Conservation (phyloP, 768 basidiomycete species). For the Tylopilus sp. region DNA sequence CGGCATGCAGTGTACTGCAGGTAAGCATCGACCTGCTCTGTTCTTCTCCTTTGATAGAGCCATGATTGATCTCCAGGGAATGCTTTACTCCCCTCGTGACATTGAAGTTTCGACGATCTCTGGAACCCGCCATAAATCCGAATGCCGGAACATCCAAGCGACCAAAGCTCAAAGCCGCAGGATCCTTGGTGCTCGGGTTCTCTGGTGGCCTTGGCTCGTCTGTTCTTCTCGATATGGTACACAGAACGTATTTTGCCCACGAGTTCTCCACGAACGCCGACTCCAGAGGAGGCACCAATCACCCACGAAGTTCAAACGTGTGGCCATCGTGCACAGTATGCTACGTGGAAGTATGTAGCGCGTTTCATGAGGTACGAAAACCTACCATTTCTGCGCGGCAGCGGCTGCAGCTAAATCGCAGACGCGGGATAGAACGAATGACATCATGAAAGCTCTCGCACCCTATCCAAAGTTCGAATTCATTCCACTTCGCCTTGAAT, state of each 20-base stretch:
- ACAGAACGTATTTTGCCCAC: constrained; percentile 51
- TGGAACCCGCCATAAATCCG: constrained; percentile 64
- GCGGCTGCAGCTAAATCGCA: constrained; percentile 26
- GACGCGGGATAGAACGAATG: constrained; percentile 54
- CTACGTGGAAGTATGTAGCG: constrained; percentile 67
- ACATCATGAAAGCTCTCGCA: constrained; percentile 44
- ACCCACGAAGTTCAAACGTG: constrained; percentile 58
- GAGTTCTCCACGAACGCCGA: constrained; percentile 27
- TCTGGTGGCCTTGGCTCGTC: constrained; percentile 82
- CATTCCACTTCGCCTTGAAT: constrained; percentile 61
- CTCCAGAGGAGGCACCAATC: constrained; percentile 54
- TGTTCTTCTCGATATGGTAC: constrained; percentile 65
- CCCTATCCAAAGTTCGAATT: constrained; percentile 54
- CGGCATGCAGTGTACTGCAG: constrained; percentile 85
- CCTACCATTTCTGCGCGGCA: neutral
- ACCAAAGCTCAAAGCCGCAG: constrained; percentile 60
- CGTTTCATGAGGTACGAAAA: constrained; percentile 55
- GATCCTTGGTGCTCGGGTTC: constrained; percentile 64
- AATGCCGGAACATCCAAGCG: constrained; percentile 53
- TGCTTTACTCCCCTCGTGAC: constrained; percentile 66
- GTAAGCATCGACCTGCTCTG: constrained; percentile 36
- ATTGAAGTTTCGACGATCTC: constrained; percentile 58
- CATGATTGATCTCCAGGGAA: constrained; percentile 35
- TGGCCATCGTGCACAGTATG: constrained; percentile 64
- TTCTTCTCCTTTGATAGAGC: constrained; percentile 9